phyloP scores from a whole-genome alignment of 1,139 yeast genomes.

The Lodderomyces margitis region DNA sequence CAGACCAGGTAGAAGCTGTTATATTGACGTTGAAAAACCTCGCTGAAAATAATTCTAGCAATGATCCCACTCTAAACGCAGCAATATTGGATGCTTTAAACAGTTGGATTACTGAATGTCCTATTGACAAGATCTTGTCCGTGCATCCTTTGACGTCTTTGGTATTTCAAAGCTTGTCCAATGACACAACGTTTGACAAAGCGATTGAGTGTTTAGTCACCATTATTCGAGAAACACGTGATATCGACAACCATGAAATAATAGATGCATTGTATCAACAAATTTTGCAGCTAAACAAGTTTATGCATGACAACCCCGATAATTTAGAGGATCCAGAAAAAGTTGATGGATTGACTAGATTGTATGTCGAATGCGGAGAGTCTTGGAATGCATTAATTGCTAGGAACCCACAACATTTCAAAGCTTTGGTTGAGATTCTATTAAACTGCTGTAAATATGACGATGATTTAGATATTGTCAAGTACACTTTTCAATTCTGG shows the following conservation, averaged over 20 bases:
- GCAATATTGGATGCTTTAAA: slow-evolving; percentile 72
- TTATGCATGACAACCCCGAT: slow-evolving; percentile 34
- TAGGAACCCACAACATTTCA: slow-evolving; percentile 66
- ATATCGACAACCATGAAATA: slow-evolving; percentile 58
- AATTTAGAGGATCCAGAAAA: slow-evolving; percentile 63
- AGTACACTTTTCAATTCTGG: slow-evolving; percentile 93
- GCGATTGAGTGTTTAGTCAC: slow-evolving; percentile 83
- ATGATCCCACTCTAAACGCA: slow-evolving; percentile 20
- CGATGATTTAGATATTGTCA: slow-evolving; percentile 83
- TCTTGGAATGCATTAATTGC: slow-evolving; percentile 91
- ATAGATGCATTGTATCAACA: slow-evolving; percentile 69
- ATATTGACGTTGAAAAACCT: slow-evolving; percentile 57
- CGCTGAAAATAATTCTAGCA: slow-evolving; percentile 26
- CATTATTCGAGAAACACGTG: slow-evolving; percentile 77
- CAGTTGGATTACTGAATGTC: slow-evolving; percentile 88
- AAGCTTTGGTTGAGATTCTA: slow-evolving; percentile 72
- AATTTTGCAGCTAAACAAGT: slow-evolving; percentile 58
- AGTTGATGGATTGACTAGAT: slow-evolving; percentile 68
- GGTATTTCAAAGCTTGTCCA: slow-evolving; percentile 64
- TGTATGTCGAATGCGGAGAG: slow-evolving; percentile 92
- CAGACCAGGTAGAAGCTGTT: slow-evolving; percentile 67
- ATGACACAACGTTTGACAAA: slow-evolving; percentile 75
- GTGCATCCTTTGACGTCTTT: slow-evolving; percentile 63
- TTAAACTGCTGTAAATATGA: slow-evolving; percentile 61
- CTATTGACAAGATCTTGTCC: slow-evolving; percentile 62